Conservation (phyloP, 331 rosid genomes). For the Cydonia oblonga region DNA sequence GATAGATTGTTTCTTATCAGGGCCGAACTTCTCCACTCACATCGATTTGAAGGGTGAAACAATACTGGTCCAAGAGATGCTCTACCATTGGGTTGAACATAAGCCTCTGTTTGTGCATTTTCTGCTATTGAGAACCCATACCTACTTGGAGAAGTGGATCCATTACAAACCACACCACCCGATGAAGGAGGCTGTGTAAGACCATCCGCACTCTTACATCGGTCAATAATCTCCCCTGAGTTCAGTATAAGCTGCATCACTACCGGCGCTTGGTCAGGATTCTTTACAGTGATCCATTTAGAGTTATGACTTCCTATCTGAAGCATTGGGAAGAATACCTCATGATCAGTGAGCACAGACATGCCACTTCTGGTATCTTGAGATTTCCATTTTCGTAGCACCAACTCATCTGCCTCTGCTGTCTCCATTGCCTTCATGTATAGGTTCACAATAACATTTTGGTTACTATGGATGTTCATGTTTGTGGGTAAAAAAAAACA, state of each 20-base stretch:
- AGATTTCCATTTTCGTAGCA: constrained; percentile 83
- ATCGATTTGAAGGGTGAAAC: constrained; percentile 66
- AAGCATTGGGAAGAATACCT: constrained; percentile 57
- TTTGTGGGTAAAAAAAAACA: not conserved
- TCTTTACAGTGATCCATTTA: constrained; percentile 67
- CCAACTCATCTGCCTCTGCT: constrained; percentile 53
- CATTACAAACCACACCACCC: constrained; percentile 43
- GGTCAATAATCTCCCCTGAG: constrained; percentile 59
- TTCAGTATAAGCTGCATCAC: constrained; percentile 81
- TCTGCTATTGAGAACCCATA: constrained; percentile 79
- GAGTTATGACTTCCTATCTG: constrained; percentile 72
- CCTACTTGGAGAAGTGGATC: constrained; percentile 43
- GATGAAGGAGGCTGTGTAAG: constrained; percentile 55
- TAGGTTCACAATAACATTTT: constrained; percentile 15
- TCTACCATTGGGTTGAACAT: constrained; percentile 52
- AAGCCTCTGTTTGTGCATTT: constrained; percentile 67
- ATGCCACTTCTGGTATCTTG: constrained; percentile 41
- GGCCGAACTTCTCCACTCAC: constrained; percentile 84
- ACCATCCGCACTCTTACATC: constrained; percentile 51
- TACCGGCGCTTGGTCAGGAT: constrained; percentile 74
- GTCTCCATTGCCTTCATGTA: constrained; percentile 35
- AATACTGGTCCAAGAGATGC: constrained; percentile 72
- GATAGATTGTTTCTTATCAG: constrained; percentile 90
- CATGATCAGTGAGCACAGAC: constrained; percentile 71
- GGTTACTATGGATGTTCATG: constrained; percentile 6